Evolutionary conservation across 1,284 basidiomycete species (phyloP), one percentile per base, ranked within the genome.

Genomic region (Amylostereum chailletii): DNA sequence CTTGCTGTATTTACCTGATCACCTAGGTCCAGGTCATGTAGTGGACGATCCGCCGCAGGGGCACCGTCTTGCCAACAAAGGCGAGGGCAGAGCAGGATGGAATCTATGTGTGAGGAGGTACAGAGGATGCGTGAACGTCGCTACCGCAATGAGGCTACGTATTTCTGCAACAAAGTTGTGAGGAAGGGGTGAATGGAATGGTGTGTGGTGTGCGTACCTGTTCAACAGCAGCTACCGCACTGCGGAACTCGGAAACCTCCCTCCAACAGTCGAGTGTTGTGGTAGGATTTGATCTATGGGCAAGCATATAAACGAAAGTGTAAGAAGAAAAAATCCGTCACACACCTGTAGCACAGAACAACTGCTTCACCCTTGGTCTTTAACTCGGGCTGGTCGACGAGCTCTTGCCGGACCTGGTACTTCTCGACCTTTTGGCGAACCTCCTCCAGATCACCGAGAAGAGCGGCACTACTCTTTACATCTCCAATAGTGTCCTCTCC

Each of bases 231-330:
- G 75, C 73, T 11, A 92, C 85, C 1, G 84, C 77, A 33, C 70
- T 60, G 60, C 83, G 90, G 70, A 93, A 93, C 26, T 72, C 73
- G n/a, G 68, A 65, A 3, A 90, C 86, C 60, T 90, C 78, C 53
- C 71, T 73, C 83, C 83, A 89, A 65, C 90, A 93, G 56, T 91
- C 78, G 40, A 93, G 65, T 27, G 88, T 72, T 4, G 72, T 77
- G 0, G 68, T 66, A 4, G 70, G 63, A 59, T 90, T 76, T 53
- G 71, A 69, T 60, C 89, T 91, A 48, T 19, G 47, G 33, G 36
- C 38, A 19, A 45, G 32, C 10, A 34, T 19, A 45, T 34, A 39
- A 48, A 26, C 55, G 27, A 42, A 39, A 43, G 30, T 8, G 7
- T 37, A 11, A 40, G 32, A 34, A 34, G 31, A 36, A 3, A 26